Percentiles rank a stretch among this genome's conserved stretches.
Evolutionary conservation across 2,329 filamentous ascomycete species (phyloP).

Genomic region (Exophiala calicioides): DNA sequence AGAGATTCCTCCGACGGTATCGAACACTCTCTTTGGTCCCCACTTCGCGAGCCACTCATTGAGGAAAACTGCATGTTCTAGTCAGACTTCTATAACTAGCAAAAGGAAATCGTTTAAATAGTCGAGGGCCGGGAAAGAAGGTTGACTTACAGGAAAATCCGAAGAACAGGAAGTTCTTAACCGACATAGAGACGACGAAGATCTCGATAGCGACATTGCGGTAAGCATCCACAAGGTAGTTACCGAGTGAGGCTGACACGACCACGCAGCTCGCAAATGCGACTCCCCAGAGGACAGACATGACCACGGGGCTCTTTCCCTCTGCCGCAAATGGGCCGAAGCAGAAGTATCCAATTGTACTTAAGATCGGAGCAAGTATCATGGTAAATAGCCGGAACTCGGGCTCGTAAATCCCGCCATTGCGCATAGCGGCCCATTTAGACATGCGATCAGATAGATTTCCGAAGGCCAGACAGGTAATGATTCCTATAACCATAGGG

Average conservation of each 20-base stretch:
- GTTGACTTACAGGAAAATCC: slow-evolving; percentile 39
- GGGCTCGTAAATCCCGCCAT: slow-evolving; percentile 82
- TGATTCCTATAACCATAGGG: slow-evolving; percentile 76
- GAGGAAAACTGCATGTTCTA: slow-evolving; percentile 4
- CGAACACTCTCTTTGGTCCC: slow-evolving; percentile 1
- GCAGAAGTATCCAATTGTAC: slow-evolving; percentile 71
- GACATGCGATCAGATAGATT: slow-evolving; percentile 72
- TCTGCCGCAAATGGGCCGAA: background rate
- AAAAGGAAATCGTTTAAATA: no score
- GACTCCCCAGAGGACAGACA: slow-evolving; percentile 77
- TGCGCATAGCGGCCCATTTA: slow-evolving; percentile 68
- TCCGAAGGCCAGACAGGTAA: slow-evolving; percentile 75
- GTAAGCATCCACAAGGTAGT: slow-evolving; percentile 92
- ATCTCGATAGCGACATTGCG: slow-evolving; percentile 83
- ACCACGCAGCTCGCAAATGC: slow-evolving; percentile 88
- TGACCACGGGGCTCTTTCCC: slow-evolving; percentile 48
- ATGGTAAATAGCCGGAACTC: slow-evolving; percentile 82
- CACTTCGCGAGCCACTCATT: slow-evolving; percentile 4
- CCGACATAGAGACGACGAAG: slow-evolving; percentile 84
- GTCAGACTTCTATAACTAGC: no score
- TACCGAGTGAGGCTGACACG: slow-evolving; percentile 70
- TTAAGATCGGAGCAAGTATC: slow-evolving; percentile 75
- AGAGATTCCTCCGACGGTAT: slow-evolving; percentile 3
- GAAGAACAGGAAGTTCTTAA: slow-evolving; percentile 93
- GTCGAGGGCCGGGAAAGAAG: no score